Evolutionary conservation across 495 filamentous ascomycete species (phyloP).

Genomic region (Penicillium macrosclerotiorum): DNA sequence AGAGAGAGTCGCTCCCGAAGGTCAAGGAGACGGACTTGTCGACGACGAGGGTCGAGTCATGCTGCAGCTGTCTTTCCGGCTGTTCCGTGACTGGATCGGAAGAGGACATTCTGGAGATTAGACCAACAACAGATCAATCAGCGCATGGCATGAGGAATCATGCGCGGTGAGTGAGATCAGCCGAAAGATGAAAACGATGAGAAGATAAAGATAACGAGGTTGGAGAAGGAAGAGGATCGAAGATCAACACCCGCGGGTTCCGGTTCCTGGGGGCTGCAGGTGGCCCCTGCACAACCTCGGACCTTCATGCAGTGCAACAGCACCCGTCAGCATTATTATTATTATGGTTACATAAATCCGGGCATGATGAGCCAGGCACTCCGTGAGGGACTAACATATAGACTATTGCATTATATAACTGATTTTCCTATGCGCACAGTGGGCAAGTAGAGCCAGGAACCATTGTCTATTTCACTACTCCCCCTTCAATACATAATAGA

Average conservation of each 20-base stretch:
- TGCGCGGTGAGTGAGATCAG: background rate
- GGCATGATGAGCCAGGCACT: too few relatives aligned
- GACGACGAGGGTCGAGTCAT: constrained; percentile 50
- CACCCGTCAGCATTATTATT: background rate
- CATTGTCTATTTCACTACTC: constrained; percentile 34
- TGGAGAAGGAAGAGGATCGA: constrained; percentile 17
- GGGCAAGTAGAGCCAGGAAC: constrained; percentile 6
- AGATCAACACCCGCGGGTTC: constrained; percentile 14
- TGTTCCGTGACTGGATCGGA: constrained; percentile 19
- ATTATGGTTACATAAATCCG: background rate
- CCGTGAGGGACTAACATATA: too few relatives aligned
- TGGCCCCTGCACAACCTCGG: constrained; percentile 14
- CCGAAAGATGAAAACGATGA: constrained; percentile 6
- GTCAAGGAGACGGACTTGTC: constrained; percentile 61
- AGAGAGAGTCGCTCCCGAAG: constrained; percentile 60
- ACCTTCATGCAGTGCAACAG: background rate
- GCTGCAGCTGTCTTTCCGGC: constrained; percentile 23
- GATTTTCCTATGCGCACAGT: background rate
- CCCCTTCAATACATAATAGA: constrained; percentile 24
- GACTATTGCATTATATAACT: too few relatives aligned
- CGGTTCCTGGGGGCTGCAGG: constrained; percentile 14
- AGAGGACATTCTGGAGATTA: constrained; percentile 27
- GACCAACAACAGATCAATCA: background rate
- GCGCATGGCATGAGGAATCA: constrained; percentile 7
- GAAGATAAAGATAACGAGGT: constrained; percentile 20